phyloP scores from a whole-genome alignment of 2,329 filamentous ascomycete genomes.

The Colletotrichum gloeosporioides region DNA sequence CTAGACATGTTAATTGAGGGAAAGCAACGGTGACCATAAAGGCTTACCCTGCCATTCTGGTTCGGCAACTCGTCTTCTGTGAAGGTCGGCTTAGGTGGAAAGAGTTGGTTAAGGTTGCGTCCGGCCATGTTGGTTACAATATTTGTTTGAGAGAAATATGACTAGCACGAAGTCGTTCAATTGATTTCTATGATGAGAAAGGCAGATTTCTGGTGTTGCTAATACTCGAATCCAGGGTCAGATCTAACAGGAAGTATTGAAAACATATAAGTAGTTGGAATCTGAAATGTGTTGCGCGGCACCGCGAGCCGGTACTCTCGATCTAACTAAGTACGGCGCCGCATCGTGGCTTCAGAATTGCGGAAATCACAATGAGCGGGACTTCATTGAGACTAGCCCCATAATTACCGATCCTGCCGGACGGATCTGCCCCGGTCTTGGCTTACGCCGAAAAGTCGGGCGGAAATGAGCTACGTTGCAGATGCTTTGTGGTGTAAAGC shows the following conservation, averaged over 20 bases:
- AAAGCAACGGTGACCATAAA: not conserved
- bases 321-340: not conserved
- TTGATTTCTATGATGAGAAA: no score
- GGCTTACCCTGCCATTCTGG: constrained; percentile 39
- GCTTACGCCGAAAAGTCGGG: not conserved
- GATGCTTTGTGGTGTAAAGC: not conserved
- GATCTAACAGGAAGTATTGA: not conserved
- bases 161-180: no score
- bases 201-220: no score
- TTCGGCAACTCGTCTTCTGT: constrained; percentile 46
- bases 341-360: not conserved
- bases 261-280: not conserved
- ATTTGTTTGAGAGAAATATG: no score
- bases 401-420: not conserved
- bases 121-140: not conserved
- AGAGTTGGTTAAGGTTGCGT: constrained; percentile 24
- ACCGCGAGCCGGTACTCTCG: not conserved
- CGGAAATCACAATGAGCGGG: not conserved
- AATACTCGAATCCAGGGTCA: no score
- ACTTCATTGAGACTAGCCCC: not conserved
- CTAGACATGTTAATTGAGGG: constrained; percentile 16
- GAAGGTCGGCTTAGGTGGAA: constrained; percentile 40
- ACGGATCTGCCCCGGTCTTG: not conserved
- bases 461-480: not conserved
- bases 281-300: not conserved